Conservation (phyloP, 768 basidiomycete genomes). For the Lactarius tabidus region DNA sequence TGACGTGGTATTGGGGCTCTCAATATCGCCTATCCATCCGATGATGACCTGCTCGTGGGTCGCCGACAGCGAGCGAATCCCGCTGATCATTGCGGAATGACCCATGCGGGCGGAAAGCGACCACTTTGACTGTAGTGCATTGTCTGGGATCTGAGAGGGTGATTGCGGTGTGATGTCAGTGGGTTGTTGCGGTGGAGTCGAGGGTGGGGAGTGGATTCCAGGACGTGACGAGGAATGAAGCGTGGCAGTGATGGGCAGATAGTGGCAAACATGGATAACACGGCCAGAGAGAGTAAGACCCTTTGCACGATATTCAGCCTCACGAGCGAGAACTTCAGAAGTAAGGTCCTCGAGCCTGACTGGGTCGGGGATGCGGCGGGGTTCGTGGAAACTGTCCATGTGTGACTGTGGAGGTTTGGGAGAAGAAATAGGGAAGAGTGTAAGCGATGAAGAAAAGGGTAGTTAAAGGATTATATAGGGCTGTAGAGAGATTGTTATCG, state of each 20-base stretch:
- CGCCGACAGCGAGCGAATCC: constrained; percentile 77
- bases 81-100: constrained; percentile 93
- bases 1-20: constrained; percentile 37
- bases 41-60: constrained; percentile 90
- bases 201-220: constrained; percentile 67
- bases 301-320: constrained; percentile 63
- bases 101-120: constrained; percentile 75
- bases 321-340: constrained; percentile 64
- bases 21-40: constrained; percentile 91
- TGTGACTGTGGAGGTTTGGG: background rate
- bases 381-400: constrained; percentile 75
- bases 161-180: constrained; percentile 42
- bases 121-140: constrained; percentile 49
- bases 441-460: background rate
- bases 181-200: constrained; percentile 64
- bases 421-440: background rate
- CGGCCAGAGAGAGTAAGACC: constrained; percentile 78
- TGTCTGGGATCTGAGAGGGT: constrained; percentile 17
- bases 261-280: constrained; percentile 89
- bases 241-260: constrained; percentile 74
- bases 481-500: constrained; percentile 20
- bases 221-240: constrained; percentile 39
- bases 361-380: constrained; percentile 38
- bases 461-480: constrained; percentile 16
- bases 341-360: constrained; percentile 71